Percentiles rank a stretch among this genome's conserved stretches.
Evolutionary conservation across 768 basidiomycete genomes (phyloP).

Genomic region (Agaricus bisporus): DNA sequence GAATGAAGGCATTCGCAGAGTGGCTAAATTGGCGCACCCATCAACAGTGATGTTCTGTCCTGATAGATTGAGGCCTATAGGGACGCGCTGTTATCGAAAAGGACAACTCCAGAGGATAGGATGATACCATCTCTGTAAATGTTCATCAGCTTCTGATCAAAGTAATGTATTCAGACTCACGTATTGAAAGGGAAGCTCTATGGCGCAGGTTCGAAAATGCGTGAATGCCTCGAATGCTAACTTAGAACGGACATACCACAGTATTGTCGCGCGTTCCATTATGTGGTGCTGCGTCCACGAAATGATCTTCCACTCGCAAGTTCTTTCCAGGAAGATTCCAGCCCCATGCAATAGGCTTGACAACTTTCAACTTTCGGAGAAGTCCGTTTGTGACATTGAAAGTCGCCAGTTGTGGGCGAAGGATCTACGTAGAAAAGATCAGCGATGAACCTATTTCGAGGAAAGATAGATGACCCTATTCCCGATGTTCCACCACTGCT

Average conservation of each 20-base stretch:
- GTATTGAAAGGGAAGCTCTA: conserved; percentile 40
- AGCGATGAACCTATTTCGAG: neutral
- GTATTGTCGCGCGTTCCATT: conserved; percentile 32
- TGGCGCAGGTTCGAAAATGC: neutral
- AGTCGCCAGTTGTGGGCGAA: conserved; percentile 41
- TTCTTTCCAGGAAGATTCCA: conserved; percentile 36
- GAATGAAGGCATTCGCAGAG: neutral
- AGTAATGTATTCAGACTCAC: conserved; percentile 19
- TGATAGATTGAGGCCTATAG: conserved; percentile 27
- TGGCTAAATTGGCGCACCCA: conserved; percentile 17
- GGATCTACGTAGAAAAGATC: conserved; percentile 18
- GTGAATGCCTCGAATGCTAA: neutral
- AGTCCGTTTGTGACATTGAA: conserved; percentile 40
- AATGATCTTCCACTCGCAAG: conserved; percentile 31
- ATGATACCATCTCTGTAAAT: conserved; percentile 9
- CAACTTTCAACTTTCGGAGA: conserved; percentile 31
- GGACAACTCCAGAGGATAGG: neutral
- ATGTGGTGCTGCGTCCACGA: conserved; percentile 33
- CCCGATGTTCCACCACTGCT: conserved; percentile 44
- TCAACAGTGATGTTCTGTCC: conserved; percentile 35
- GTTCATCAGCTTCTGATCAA: neutral
- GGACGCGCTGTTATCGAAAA: neutral
- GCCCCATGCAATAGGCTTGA: conserved; percentile 46
- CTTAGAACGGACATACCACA: conserved; percentile 18
- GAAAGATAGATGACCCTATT: conserved; percentile 26